Percentiles rank a stretch among this genome's conserved stretches.
These are phyloP conservation scores for Emericellopsis cladophorae DNA, from an alignment of 2,329 filamentous ascomycete species.

Conservation along the genomic window DNA sequence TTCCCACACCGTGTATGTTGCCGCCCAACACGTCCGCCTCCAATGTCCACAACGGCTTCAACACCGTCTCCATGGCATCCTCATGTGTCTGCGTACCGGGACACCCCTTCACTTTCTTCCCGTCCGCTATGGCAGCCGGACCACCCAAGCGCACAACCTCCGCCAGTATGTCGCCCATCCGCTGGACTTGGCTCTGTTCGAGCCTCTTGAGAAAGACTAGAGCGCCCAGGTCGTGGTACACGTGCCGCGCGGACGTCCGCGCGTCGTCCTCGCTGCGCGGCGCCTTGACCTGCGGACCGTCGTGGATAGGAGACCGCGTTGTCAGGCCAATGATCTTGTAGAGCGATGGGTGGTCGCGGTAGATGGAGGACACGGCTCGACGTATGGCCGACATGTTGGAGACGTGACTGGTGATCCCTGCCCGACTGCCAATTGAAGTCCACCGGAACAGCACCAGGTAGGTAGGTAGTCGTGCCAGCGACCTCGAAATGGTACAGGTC, in stretches of 20 bases:
- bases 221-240: constrained; percentile 18
- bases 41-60: constrained; percentile 43
- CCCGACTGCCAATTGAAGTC: background rate
- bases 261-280: background rate
- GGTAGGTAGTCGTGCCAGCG: no score
- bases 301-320: constrained; percentile 6
- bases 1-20: no score
- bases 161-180: constrained; percentile 11
- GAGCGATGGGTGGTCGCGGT: constrained; percentile 10
- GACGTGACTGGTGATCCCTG: background rate
- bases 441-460: no score
- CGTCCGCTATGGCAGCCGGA: constrained; percentile 2
- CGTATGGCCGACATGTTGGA: background rate
- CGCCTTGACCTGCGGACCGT: constrained; percentile 1
- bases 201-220: constrained; percentile 14
- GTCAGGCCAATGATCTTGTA: constrained; percentile 8
- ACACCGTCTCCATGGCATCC: constrained; percentile 34
- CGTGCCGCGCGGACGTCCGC: constrained; percentile 3
- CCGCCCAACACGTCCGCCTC: constrained; percentile 60
- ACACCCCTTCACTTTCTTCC: background rate
- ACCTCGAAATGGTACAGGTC: no score
- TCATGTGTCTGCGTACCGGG: background rate
- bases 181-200: constrained; percentile 6
- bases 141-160: constrained; percentile 6
- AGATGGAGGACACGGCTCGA: constrained; percentile 1